Evolutionary conservation across 331 rosid genomes (phyloP), one percentile per base, ranked within the genome.

Genomic region (Malus hybrid): DNA sequence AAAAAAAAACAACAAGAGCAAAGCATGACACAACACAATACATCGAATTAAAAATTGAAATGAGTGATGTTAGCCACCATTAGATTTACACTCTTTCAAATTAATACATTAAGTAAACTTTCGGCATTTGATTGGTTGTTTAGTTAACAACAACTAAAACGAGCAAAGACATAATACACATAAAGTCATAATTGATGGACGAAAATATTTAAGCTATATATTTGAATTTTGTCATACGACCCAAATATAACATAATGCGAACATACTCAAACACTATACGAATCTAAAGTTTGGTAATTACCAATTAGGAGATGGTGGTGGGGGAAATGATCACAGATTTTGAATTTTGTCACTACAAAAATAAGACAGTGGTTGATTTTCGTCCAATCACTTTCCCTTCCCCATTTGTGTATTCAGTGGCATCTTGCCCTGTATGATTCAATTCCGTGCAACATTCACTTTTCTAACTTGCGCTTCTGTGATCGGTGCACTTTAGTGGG

Each of bases 351-450:
- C 18, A 60, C 18, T 14, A 60, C 19, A 61, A 52, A 76, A 46
- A 6, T 39, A 52, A 34, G 68, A 19, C 73, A 39, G 55, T 10
- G 3, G 78, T 50, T 66, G 67, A 36, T 46, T 50, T 65, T 42
- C 55, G 85, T 72, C 71, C 65, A 76, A 34, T 72, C 76, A 46
- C 79, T 81, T 72, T 77, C 82, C 29, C 22, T 77, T 72, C 67
- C 76, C 31, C 33, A n/a, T 63, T 56, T 74, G 42, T 63, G 19
- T 50, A 2, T 44, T n/a, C 31, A 15, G 27, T 28, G 18, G 24
- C 4, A 19, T 63, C 42, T 13, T 19, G 13, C 7, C 2, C 54
- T 68, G 11, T 24, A 5, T 33, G 60, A 14, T 8, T 52, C 52
- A 32, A 7, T 46, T 79, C 74, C 61, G 74, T 57, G 65, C 60